Percentiles rank a stretch among this genome's conserved stretches.
These are phyloP conservation scores for Podospora anserina DNA, from an alignment of 495 filamentous ascomycete species.

Conservation along the genomic window DNA sequence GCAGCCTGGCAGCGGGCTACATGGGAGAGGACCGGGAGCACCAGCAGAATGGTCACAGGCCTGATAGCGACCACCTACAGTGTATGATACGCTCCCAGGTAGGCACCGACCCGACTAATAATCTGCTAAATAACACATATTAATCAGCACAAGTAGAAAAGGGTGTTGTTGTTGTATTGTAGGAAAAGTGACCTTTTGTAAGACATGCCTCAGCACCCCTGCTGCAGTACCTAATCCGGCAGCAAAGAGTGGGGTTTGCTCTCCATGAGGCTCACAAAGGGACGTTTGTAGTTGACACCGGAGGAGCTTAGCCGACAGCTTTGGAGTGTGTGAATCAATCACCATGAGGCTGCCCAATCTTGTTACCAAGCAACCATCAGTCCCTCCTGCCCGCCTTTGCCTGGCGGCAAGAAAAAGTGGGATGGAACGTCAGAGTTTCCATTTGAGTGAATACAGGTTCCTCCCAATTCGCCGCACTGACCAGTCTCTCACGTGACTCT, in stretches of 20 bases:
- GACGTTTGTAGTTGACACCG: background rate
- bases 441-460: slow-evolving; percentile 1
- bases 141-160: background rate
- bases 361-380: background rate
- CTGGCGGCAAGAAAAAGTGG: background rate
- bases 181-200: background rate
- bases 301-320: background rate
- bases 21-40: background rate
- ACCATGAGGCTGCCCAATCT: background rate
- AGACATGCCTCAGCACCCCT: background rate
- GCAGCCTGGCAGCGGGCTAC: background rate
- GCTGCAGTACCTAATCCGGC: background rate
- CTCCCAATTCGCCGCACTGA: slow-evolving; percentile 22
- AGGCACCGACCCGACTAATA: background rate
- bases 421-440: background rate
- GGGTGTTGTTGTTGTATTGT: background rate
- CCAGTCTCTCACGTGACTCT: slow-evolving; percentile 33
- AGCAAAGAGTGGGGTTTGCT: background rate
- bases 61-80: background rate
- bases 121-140: background rate
- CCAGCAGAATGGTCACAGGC: background rate
- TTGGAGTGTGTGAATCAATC: background rate
- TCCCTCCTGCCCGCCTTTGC: background rate
- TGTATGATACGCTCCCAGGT: background rate
- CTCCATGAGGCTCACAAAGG: background rate